phyloP scores from a whole-genome alignment of 2,329 filamentous ascomycete species.

The Arachnopeziza araneosa region DNA sequence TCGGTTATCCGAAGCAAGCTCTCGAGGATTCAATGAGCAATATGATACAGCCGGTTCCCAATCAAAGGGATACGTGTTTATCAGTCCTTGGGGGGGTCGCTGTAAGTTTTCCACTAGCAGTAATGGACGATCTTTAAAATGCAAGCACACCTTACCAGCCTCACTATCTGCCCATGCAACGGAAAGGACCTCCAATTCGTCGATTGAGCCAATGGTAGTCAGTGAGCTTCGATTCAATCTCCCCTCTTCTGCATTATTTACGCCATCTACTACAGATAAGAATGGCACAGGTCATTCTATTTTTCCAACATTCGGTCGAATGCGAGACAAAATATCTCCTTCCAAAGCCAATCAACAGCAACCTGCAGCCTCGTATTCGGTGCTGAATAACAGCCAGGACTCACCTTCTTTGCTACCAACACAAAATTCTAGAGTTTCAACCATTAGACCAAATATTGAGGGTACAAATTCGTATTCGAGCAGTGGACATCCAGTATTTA shows the following conservation, averaged over 20 bases:
- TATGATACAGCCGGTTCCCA: conserved; percentile 7
- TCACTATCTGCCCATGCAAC: conserved; percentile 24
- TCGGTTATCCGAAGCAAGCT: neutral
- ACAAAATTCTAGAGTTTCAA: conserved; percentile 10
- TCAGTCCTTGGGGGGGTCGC: conserved; percentile 78
- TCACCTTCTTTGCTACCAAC: conserved; percentile 23
- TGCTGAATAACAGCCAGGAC: conserved; percentile 22
- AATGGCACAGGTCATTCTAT: conserved; percentile 13
- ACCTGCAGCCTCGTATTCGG: conserved; percentile 19
- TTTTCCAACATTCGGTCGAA: conserved; percentile 20
- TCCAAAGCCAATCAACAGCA: conserved; percentile 22
- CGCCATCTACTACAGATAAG: conserved; percentile 17
- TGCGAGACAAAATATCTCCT: conserved; percentile 29
- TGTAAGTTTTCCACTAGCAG: conserved; percentile 81
- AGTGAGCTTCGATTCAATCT: conserved; percentile 91
- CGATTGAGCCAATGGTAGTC: conserved; percentile 36
- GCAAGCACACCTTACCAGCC: conserved; percentile 62
- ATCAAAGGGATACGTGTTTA: conserved; percentile 64
- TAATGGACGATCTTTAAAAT: conserved; percentile 68
- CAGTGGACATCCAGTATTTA: neutral
- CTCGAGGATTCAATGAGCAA: neutral
- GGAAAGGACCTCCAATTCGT: conserved; percentile 7
- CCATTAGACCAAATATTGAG: conserved; percentile 13
- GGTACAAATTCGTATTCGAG: neutral
- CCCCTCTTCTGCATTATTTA: conserved; percentile 51